A percentile compares a stretch with the other conserved stretches of the same genome.
These are phyloP conservation scores for Cylindrotheca closterium DNA, from an alignment of 108 stramenopile species.

Conservation along the genomic window DNA sequence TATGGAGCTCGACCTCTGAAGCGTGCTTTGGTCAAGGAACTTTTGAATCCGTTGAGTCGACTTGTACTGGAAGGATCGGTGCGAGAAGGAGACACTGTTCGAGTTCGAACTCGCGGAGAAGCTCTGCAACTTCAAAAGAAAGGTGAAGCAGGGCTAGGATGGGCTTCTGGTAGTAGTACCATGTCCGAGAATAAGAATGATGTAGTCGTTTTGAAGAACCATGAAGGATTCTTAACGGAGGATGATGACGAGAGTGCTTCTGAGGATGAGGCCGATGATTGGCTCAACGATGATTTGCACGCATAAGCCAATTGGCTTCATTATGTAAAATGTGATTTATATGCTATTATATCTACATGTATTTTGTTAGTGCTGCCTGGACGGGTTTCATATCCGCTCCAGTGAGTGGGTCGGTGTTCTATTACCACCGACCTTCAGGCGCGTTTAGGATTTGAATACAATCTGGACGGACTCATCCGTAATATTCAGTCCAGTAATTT, in stretches of 20 bases:
- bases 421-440: too few relatives aligned
- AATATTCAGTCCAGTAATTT: neutral
- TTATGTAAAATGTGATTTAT: neutral
- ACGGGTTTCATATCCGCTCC: too few relatives aligned
- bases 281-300: slow-evolving; percentile 10
- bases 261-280: slow-evolving; percentile 10
- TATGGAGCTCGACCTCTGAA: slow-evolving; percentile 96
- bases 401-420: too few relatives aligned
- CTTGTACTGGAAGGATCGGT: slow-evolving; percentile 68
- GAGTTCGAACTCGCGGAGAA: slow-evolving; percentile 68
- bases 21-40: slow-evolving; percentile 80
- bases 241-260: neutral
- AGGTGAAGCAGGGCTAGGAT: slow-evolving; percentile 29
- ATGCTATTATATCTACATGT: neutral
- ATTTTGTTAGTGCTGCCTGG: neutral
- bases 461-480: too few relatives aligned
- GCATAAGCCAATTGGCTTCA: neutral
- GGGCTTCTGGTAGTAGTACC: slow-evolving; percentile 45
- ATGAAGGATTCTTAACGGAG: slow-evolving; percentile 3
- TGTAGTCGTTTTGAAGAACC: slow-evolving; percentile 64
- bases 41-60: slow-evolving; percentile 84
- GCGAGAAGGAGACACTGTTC: slow-evolving; percentile 62
- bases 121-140: slow-evolving; percentile 45
- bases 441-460: too few relatives aligned
- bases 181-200: slow-evolving; percentile 58